Base-by-base conservation (phyloP, 2,329 filamentous ascomycete species). In the Drechslera avenae region DNA sequence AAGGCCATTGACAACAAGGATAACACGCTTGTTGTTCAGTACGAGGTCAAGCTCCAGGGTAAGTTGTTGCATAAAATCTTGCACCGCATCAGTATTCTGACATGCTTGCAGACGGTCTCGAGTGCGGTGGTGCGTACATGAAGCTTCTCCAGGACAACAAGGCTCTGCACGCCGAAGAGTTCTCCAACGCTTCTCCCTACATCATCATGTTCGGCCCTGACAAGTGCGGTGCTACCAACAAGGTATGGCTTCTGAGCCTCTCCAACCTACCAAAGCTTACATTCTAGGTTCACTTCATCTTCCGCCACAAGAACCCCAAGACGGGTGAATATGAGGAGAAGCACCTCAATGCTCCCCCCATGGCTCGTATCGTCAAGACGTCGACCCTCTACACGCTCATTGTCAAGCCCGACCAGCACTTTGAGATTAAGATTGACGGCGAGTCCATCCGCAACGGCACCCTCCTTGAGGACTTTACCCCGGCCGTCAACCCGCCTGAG, bases 231-330 rank as follows among this genome's bases (percentile, higher is more conserved):
- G 85, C 91, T 75, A 97, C 91, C 78, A 99, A 99, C 88, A 97
- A 97, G 88, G 90, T 95, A 77, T 50, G 73, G 3, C 4, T 5
- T 6, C 2, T 7, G 39, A 7, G n/a, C 4, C 31, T 14, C 26
- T 17, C 3, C 44, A 46, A 59, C 48, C 39, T 43, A 26, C 32
- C 37, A 37, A 39, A 42, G 26, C 59, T 72, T 43, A 74, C 49
- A 40, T 23, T 37, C 30, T 44, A 84, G 81, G 85, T 87, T 55
- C 85, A 87, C 78, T 96, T 99, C 81, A 99, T 99, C 78, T 96
- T 99, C 86, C 94, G 95, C 80, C 94, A 99, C 89, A 99, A 97
- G 90, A 99, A 97, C 86, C 94, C 94, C 74, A 97, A 96, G 89
- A 97, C 91, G 39, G 93, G 93, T 81, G 91, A 97, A 79, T 99